These are phyloP conservation scores for Phytophthora ohioensis DNA, from an alignment of 352 stramenopile species.

Conservation along the genomic window DNA sequence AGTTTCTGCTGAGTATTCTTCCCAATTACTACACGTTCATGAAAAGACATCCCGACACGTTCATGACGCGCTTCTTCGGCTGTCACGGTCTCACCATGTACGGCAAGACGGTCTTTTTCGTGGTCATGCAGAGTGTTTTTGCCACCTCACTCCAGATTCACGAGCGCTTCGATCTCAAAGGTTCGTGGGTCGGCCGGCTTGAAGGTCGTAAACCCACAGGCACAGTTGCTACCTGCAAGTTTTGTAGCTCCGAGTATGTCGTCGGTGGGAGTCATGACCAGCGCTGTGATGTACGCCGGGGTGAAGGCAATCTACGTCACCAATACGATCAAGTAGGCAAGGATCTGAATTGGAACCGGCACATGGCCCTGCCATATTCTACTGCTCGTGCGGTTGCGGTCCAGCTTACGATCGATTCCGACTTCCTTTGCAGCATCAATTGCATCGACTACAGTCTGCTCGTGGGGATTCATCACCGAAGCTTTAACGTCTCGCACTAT, in stretches of 20 bases:
- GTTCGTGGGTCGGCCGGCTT: constrained; percentile 83
- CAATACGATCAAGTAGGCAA: constrained; percentile 87
- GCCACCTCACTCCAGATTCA: constrained; percentile 82
- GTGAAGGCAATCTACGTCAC: constrained; percentile 74
- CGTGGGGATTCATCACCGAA: constrained; percentile 94
- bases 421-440: constrained; percentile 93
- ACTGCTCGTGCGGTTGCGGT: constrained; percentile 65
- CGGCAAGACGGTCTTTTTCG: constrained; percentile 86
- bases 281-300: constrained; percentile 65
- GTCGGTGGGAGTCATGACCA: constrained; percentile 79
- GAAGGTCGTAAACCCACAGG: constrained; percentile 79
- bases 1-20: constrained; percentile 78
- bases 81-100: constrained; percentile 88
- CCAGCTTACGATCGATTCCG: constrained; percentile 88
- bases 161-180: constrained; percentile 86
- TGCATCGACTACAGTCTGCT: constrained; percentile 97
- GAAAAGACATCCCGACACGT: constrained; percentile 72
- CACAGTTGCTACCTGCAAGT: constrained; percentile 78
- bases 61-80: constrained; percentile 85
- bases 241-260: constrained; percentile 70
- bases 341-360: constrained; percentile 86
- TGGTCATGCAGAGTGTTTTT: constrained; percentile 89
- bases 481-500: constrained; percentile 81
- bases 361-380: constrained; percentile 70
- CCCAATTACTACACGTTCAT: constrained; percentile 78